Base-by-base conservation (phyloP, 768 basidiomycete genomes). In the Boletus insuetus region DNA sequence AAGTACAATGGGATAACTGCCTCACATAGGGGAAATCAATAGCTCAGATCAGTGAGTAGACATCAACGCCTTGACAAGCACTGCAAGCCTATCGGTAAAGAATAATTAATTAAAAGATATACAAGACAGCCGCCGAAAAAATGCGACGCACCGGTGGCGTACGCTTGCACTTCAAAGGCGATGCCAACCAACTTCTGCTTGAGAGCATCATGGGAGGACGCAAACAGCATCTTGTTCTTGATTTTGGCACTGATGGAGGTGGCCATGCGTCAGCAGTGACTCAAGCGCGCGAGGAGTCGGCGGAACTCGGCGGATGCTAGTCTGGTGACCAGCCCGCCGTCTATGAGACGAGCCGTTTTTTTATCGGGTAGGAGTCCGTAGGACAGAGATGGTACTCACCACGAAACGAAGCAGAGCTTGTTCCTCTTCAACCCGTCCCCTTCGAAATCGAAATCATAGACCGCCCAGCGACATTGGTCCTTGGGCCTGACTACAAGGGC, bases 211-310 rank as follows among this genome's bases (percentile, higher is more conserved):
- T 84, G 87, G 50, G 95, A 98, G 17, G 92, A 86, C 3, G 96
- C 88, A 74, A 83, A 89, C 63, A 97, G 64, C 94, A 98, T 98
- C 86, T 95, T 98, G 68, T 83, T 79, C 75, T 89, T 94, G 73
- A 95, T 80, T 75, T 83, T 89, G 40, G 93, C 86, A 41, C 96
- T 98, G 65, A 24, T 22, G 14, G n/a, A 43, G 11, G 26, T 44
- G 12, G 17, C 19, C 29, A 6, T 17, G 29, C 41, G 38, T 58
- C 14, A 61, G 43, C 17, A 13, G n/a, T 9, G 46, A 49, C 13
- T 2, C 6, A 17, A 9, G 29, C 29, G 29, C 29, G 29, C 9
- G 7, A 29, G 29, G 35, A 3, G 13, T 35, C 37, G 26, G 34
- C 34, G 26, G n/a, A 13, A 43, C 19, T 45, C 42, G n/a, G n/a